Percentiles rank a stretch among this genome's conserved stretches.
phyloP scores from a whole-genome alignment of 2,329 filamentous ascomycete species.

The Torrubiella hemipterigena region DNA sequence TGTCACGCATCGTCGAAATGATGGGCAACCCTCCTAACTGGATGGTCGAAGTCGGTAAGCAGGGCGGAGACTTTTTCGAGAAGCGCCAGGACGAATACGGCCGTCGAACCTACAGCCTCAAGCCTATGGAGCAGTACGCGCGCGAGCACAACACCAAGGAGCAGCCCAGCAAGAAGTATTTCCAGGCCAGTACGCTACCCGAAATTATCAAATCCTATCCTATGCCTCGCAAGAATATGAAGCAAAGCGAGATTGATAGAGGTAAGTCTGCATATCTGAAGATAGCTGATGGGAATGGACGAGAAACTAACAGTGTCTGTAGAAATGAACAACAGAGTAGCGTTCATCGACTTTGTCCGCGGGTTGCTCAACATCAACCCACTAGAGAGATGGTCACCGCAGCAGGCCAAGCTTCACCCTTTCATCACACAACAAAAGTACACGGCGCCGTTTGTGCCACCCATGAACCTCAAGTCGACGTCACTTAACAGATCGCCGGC shows the following conservation, averaged over 20 bases:
- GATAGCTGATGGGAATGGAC: no score
- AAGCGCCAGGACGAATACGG: conserved; percentile 87
- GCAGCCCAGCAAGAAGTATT: conserved; percentile 99
- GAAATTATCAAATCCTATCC: conserved; percentile 97
- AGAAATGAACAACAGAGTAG: conserved; percentile 98
- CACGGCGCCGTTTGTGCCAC: conserved; percentile 89
- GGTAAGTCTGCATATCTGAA: conserved; percentile 39
- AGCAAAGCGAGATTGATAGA: conserved; percentile 89
- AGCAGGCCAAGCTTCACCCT: conserved; percentile 92
- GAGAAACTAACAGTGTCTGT: conserved; percentile 9
- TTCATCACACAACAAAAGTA: conserved; percentile 99
- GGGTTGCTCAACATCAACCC: conserved; percentile 91
- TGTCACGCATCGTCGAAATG: conserved; percentile 96
- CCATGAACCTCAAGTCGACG: conserved; percentile 89
- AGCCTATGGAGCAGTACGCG: conserved; percentile 97
- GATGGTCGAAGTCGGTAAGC: conserved; percentile 99
- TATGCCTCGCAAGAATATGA: conserved; percentile 99
- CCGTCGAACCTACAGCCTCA: conserved; percentile 78
- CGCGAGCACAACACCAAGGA: conserved; percentile 93
- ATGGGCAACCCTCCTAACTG: conserved; percentile 89
- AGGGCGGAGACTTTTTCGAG: conserved; percentile 94
- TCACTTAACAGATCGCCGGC: conserved; percentile 78
- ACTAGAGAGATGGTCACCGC: conserved; percentile 91
- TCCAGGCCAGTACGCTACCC: conserved; percentile 82
- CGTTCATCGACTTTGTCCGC: conserved; percentile 96